Conservation (phyloP, 352 stramenopile species). For the Phytophthora fragariae region DNA sequence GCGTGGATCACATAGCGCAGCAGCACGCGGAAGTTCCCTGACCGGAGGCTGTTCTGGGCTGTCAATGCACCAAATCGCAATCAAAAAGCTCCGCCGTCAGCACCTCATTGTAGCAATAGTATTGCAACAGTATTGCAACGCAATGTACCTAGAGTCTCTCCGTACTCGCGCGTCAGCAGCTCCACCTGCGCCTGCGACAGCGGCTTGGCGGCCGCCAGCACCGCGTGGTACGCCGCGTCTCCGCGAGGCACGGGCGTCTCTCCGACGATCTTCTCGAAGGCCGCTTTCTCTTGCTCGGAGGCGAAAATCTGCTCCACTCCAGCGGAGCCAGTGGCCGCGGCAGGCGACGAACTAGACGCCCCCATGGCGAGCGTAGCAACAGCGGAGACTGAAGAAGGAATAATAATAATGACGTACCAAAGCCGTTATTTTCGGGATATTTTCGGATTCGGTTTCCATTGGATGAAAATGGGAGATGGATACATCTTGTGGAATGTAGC, state of each 20-base stretch:
- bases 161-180: constrained; percentile 68
- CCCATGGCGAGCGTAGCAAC: constrained; percentile 43
- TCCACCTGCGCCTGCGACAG: constrained; percentile 71
- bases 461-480: constrained; percentile 28
- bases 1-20: constrained; percentile 64
- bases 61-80: neutral
- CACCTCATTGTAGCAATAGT: neutral
- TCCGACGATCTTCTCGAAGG: constrained; percentile 83
- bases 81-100: neutral
- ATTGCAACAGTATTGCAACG: constrained; percentile 4
- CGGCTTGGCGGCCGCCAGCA: constrained; percentile 50
- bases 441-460: constrained; percentile 24
- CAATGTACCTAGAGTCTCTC: constrained; percentile 59
- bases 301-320: constrained; percentile 46
- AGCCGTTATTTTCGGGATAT: constrained; percentile 20
- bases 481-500: constrained; percentile 19
- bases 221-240: constrained; percentile 58
- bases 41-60: constrained; percentile 76
- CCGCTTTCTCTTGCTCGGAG: constrained; percentile 56
- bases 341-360: constrained; percentile 46
- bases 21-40: constrained; percentile 82
- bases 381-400: constrained; percentile 19
- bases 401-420: constrained; percentile 1
- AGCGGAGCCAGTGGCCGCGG: constrained; percentile 24
- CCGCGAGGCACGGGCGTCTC: constrained; percentile 53